A percentile compares a stretch with the other conserved stretches of the same genome.
Conservation (phyloP, 2,329 filamentous ascomycete species). For the Zasmidium cellare region DNA sequence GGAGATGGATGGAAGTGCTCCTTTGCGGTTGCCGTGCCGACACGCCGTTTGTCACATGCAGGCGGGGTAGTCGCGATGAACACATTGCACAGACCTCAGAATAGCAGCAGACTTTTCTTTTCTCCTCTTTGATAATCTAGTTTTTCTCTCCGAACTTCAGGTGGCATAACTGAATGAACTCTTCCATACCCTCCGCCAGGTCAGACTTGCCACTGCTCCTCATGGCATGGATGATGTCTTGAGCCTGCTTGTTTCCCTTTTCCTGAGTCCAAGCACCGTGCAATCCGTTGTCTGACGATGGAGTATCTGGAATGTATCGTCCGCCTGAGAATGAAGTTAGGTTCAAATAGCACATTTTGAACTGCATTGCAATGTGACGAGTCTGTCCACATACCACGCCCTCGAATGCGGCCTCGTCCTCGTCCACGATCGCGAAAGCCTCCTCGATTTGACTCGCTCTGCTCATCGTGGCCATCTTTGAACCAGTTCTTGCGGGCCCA, state of each 20-base stretch:
- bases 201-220: slow-evolving; percentile 31
- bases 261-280: slow-evolving; percentile 38
- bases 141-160: slow-evolving; percentile 37
- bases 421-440: slow-evolving; percentile 22
- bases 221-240: slow-evolving; percentile 30
- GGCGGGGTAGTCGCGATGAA: background rate
- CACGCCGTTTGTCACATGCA: background rate
- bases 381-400: slow-evolving; percentile 9
- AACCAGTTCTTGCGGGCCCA: slow-evolving; percentile 30
- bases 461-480: slow-evolving; percentile 6
- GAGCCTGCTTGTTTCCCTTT: slow-evolving; percentile 38
- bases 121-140: background rate
- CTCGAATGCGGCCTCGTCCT: slow-evolving; percentile 18
- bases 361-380: no score
- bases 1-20: background rate
- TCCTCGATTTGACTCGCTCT: slow-evolving; percentile 14
- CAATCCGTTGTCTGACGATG: slow-evolving; percentile 21
- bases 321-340: slow-evolving; percentile 5
- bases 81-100: no score
- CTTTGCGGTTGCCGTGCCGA: no score
- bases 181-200: slow-evolving; percentile 41
- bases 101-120: background rate
- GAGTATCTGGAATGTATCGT: slow-evolving; percentile 6
- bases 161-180: slow-evolving; percentile 46
- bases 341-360: no score